Conservation (phyloP, 176 grass and related monocot genomes). For the Canna indica region DNA sequence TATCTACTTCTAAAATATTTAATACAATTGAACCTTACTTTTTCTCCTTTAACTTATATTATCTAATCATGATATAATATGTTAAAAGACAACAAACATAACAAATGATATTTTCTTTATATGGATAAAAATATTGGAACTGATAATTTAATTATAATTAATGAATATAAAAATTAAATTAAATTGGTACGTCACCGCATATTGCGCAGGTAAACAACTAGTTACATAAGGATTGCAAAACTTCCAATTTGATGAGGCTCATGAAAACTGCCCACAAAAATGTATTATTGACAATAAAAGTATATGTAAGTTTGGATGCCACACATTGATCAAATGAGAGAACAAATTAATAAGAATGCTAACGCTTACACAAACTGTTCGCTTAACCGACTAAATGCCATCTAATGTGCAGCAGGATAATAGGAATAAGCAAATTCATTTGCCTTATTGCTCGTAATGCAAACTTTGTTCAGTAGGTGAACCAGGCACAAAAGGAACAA, state of each 20-base stretch:
- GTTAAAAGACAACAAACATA: no score
- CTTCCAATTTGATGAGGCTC: neutral
- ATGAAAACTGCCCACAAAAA: neutral
- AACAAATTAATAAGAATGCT: no score
- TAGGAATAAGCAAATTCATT: neutral
- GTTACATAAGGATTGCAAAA: neutral
- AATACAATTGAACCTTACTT: no score
- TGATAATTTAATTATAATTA: no score
- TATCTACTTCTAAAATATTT: no score
- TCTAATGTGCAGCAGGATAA: neutral
- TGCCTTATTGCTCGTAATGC: neutral
- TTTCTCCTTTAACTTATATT: no score
- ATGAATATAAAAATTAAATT: no score
- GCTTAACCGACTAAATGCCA: neutral
- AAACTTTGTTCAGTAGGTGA: slow-evolving; percentile 51
- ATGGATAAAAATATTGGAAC: no score
- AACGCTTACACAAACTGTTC: neutral
- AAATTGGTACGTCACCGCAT: no score
- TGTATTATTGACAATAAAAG: neutral
- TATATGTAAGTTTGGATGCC: neutral
- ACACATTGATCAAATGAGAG: neutral
- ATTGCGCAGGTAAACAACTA: no score
- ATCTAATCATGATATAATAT: no score
- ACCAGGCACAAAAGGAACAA: slow-evolving; percentile 73
- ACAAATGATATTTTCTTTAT: no score